These are phyloP conservation scores for Mycena amicta DNA, from an alignment of 768 basidiomycete species.

Conservation along the genomic window DNA sequence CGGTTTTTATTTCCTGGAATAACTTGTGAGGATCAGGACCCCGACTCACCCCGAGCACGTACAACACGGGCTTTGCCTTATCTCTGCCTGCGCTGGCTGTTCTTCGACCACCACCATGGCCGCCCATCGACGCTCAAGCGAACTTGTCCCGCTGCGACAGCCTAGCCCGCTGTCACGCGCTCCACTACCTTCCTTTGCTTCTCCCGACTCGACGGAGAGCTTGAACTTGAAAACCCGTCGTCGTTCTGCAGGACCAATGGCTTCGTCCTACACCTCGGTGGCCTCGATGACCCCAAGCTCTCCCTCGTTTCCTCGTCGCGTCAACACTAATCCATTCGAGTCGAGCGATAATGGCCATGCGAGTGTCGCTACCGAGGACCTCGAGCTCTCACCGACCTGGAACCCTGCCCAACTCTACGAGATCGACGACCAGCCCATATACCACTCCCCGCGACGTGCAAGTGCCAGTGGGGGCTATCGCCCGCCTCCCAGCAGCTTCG, in stretches of 20 bases:
- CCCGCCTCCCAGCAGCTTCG: conserved; percentile 45
- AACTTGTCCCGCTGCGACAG: neutral
- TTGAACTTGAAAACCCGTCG: neutral
- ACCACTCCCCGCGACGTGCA: neutral
- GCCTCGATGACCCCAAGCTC: neutral
- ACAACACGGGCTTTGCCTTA: neutral
- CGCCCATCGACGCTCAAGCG: neutral
- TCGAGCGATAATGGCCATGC: neutral
- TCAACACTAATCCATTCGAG: neutral
- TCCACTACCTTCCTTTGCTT: neutral
- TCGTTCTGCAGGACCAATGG: neutral
- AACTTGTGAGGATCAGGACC: neutral
- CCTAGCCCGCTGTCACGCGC: neutral
- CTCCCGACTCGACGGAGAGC: neutral
- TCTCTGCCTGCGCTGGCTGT: neutral
- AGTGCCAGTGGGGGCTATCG: conserved; percentile 14
- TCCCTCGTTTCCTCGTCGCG: neutral
- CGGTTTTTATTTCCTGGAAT: neutral
- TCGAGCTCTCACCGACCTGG: conserved; percentile 23
- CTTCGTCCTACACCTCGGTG: neutral
- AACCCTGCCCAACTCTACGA: conserved; percentile 23
- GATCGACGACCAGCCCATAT: conserved; percentile 3
- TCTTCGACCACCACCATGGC: neutral
- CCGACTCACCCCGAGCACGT: neutral
- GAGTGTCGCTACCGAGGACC: conserved; percentile 14